Base-by-base conservation (phyloP, 129 eudicot genomes). In the Logfia minima region DNA sequence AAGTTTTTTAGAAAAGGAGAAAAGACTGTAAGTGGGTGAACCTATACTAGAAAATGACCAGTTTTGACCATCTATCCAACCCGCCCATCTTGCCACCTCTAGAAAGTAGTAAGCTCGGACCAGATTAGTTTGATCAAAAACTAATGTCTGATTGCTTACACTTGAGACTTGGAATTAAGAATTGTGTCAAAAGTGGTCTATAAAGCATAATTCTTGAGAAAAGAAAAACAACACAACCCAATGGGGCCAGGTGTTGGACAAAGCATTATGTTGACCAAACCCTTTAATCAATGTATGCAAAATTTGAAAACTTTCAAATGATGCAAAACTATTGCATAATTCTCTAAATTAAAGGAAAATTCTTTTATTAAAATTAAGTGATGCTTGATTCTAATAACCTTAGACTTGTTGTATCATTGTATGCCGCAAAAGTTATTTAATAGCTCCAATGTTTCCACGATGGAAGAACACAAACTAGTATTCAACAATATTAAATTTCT, bases 231-330 rank as follows among this genome's bases (percentile, higher is more conserved):
- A 67, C 16, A 18, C 48, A 75, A 59, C 19, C 75, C 37, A 59
- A 71, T 81, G 84, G 84, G 84, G 45, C 76, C 84, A 45, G 65
- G 26, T 81, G 80, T 62, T 75, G 76, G 80, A 75, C 31, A 81
- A 81, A 75, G 76, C 66, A 81, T 75, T 70, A 10, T 74, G 75
- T 61, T 80, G 80, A 80, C 84, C 80, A 67, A 41, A 67, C 65
- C 76, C 73, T 13, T 53, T 80, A 53, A 74, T 66, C 52, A 75
- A 75, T 67, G 26, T 74, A 58, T 41, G 67, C 75, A 19, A 29
- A 81, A 34, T 67, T 75, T 69, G 18, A 67, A 58, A 53, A 43
- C 68, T 74, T 41, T 55, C 71, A 59, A 67, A 74, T 37, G 56
- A 68, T 74, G 48, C 72, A 77, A 35, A 37, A 19, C 18, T 34